Conservation (phyloP, 805 yeast genomes). For the Saccharomycopsis capsularis region DNA sequence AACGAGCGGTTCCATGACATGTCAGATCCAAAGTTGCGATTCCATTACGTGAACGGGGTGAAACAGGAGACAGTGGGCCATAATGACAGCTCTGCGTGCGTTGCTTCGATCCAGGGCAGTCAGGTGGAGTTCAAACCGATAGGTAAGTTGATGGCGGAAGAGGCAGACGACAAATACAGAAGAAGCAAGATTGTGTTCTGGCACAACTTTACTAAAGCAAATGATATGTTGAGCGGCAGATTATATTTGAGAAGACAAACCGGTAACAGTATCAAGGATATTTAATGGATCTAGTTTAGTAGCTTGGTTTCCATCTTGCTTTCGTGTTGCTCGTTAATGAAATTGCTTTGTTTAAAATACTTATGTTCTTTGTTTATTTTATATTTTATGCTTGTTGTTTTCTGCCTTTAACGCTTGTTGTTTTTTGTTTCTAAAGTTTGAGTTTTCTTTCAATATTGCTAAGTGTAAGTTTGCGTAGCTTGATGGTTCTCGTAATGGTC, state of each 20-base stretch:
- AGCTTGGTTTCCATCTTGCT: no score
- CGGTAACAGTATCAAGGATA: no score
- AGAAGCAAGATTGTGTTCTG: slow-evolving; percentile 67
- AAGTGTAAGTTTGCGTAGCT: no score
- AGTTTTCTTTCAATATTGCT: no score
- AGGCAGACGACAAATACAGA: slow-evolving; percentile 54
- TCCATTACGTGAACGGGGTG: slow-evolving; percentile 42
- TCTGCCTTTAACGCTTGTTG: no score
- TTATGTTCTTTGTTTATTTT: no score
- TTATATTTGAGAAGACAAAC: slow-evolving; percentile 40
- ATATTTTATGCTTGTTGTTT: no score
- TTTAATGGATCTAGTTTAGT: no score
- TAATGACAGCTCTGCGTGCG: slow-evolving; percentile 42
- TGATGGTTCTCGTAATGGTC: no score
- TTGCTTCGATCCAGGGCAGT: slow-evolving; percentile 67
- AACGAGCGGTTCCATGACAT: slow-evolving; percentile 24
- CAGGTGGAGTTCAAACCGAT: slow-evolving; percentile 52
- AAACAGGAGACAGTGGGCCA: slow-evolving; percentile 40
- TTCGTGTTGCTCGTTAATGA: no score
- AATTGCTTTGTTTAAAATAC: no score
- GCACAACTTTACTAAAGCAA: slow-evolving; percentile 50
- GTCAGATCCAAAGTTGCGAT: slow-evolving; percentile 43
- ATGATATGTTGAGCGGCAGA: slow-evolving; percentile 71
- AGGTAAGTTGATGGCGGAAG: slow-evolving; percentile 48
- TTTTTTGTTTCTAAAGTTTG: no score